Evolutionary conservation across 495 filamentous ascomycete genomes (phyloP).

Genomic region (Daldinia grandis): DNA sequence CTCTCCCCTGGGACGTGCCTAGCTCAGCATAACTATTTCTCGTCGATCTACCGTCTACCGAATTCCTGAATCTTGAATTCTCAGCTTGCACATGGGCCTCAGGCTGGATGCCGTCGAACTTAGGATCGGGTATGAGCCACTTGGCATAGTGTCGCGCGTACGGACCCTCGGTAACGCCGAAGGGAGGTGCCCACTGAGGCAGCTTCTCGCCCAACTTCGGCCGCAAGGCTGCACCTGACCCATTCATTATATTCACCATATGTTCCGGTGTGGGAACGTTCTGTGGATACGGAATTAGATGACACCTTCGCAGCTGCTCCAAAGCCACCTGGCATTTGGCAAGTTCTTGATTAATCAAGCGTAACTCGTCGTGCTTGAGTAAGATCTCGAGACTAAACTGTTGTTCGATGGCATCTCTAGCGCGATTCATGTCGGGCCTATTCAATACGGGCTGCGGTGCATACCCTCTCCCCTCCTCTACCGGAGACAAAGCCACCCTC

Average conservation of each 20-base stretch:
- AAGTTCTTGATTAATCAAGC: constrained; percentile 93
- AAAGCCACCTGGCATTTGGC: constrained; percentile 95
- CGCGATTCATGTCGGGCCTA: constrained; percentile 46
- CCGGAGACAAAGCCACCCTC: constrained; percentile 41
- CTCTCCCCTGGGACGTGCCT: constrained; percentile 59
- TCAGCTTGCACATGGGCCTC: constrained; percentile 45
- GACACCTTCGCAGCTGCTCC: constrained; percentile 91
- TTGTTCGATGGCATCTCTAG: constrained; percentile 78
- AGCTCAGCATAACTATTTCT: constrained; percentile 73
- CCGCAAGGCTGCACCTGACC: constrained; percentile 71
- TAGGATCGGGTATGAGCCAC: constrained; percentile 90
- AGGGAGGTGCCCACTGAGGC: constrained; percentile 77
- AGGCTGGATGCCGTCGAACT: constrained; percentile 75
- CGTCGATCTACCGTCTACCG: constrained; percentile 75
- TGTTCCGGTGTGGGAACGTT: constrained; percentile 66
- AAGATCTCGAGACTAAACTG: constrained; percentile 92
- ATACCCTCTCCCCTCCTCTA: constrained; percentile 26
- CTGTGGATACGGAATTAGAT: constrained; percentile 86
- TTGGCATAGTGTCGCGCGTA: constrained; percentile 93
- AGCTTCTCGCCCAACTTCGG: constrained; percentile 64
- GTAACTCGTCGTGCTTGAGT: constrained; percentile 91
- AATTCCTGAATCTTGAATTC: constrained; percentile 51
- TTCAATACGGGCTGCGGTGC: constrained; percentile 21
- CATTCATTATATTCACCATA: constrained; percentile 71
- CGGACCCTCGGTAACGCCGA: constrained; percentile 88